Evolutionary conservation across 2,329 filamentous ascomycete genomes (phyloP).

Genomic region (Sporothrix euskadiensis): DNA sequence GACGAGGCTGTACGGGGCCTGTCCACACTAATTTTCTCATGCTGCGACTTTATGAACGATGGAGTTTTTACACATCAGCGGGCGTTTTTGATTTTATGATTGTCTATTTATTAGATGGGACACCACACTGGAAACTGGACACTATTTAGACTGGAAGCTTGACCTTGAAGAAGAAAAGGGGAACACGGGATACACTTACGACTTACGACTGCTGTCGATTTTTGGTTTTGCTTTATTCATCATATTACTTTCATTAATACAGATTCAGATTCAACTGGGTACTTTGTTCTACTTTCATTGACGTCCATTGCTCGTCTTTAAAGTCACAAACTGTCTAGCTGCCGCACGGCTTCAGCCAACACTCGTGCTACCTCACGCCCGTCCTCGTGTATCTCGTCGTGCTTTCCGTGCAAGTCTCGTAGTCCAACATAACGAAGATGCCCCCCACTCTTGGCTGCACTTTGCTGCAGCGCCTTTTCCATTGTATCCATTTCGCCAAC

Average conservation of each 20-base stretch:
- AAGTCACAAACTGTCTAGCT: conserved; percentile 22
- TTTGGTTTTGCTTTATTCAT: not conserved
- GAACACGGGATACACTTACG: not conserved
- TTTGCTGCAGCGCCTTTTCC: conserved; percentile 47
- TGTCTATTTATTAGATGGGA: not conserved
- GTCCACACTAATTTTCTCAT: conserved; percentile 17
- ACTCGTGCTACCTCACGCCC: conserved; percentile 58
- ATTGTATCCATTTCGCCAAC: conserved; percentile 61
- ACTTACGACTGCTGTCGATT: conserved; percentile 4
- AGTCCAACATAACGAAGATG: conserved; percentile 41
- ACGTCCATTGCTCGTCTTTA: no score
- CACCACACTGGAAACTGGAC: not conserved
- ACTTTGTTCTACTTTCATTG: not conserved
- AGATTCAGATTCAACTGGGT: not conserved
- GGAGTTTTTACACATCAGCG: not conserved
- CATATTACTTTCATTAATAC: not conserved
- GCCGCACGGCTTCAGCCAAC: conserved; percentile 39
- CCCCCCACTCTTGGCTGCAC: conserved; percentile 39
- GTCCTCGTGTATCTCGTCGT: conserved; percentile 65
- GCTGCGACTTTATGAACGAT: not conserved
- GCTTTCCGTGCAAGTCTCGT: conserved; percentile 55
- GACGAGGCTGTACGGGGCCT: not conserved
- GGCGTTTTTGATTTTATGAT: not conserved
- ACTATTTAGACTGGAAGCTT: not conserved
- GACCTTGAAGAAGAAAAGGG: not conserved